phyloP scores from a whole-genome alignment of 2,329 filamentous ascomycete genomes.

The Ophiostoma ulmi region DNA sequence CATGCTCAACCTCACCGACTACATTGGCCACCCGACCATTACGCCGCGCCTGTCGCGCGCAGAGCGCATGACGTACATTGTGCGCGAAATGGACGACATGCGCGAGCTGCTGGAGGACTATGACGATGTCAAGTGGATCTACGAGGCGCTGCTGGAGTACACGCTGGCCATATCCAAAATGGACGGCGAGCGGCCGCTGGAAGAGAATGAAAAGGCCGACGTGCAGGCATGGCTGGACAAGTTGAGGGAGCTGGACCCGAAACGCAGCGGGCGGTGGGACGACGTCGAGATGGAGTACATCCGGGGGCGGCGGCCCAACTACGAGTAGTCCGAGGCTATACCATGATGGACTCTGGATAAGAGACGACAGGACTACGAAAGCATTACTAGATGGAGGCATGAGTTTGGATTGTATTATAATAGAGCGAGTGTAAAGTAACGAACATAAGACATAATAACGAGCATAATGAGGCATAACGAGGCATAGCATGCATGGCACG shows the following conservation, averaged over 20 bases:
- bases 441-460: background rate
- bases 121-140: constrained; percentile 69
- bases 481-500: constrained; percentile 14
- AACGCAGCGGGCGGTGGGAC: constrained; percentile 69
- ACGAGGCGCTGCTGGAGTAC: constrained; percentile 77
- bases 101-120: constrained; percentile 60
- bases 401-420: background rate
- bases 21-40: constrained; percentile 51
- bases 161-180: constrained; percentile 51
- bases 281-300: constrained; percentile 53
- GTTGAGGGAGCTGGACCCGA: constrained; percentile 65
- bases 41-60: constrained; percentile 54
- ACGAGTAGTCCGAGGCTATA: background rate
- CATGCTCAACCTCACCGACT: constrained; percentile 60
- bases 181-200: constrained; percentile 44
- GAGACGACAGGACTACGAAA: too few relatives aligned
- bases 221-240: constrained; percentile 57
- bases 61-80: constrained; percentile 62
- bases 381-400: background rate
- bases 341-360: too few relatives aligned
- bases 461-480: background rate
- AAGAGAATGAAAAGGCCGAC: constrained; percentile 40
- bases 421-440: background rate
- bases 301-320: constrained; percentile 5
- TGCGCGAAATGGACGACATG: constrained; percentile 68